phyloP scores from a whole-genome alignment of 192 early-diverging fungal genomes.

The Rhizoclosmatium sp. region DNA sequence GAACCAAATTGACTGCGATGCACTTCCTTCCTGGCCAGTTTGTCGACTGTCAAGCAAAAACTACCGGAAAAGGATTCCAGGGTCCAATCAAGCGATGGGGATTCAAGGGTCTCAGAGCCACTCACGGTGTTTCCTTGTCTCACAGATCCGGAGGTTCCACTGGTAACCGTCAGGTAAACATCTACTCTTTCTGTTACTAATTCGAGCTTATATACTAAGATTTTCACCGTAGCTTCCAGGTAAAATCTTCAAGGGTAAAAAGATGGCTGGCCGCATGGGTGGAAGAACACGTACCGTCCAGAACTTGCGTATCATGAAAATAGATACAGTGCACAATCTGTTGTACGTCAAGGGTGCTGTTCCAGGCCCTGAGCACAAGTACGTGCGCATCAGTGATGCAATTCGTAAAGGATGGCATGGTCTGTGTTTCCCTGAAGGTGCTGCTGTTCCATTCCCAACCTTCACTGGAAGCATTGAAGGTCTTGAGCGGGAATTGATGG shows the following conservation, averaged over 20 bases:
- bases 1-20: constrained; percentile 69
- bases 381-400: constrained; percentile 87
- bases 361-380: constrained; percentile 86
- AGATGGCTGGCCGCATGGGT: constrained; percentile 98
- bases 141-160: constrained; percentile 91
- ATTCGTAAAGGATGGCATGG: constrained; percentile 68
- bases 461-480: constrained; percentile 45
- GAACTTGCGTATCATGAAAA: constrained; percentile 78
- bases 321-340: constrained; percentile 85
- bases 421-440: constrained; percentile 50
- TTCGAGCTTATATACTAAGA: constrained; percentile 7
- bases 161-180: constrained; percentile 74
- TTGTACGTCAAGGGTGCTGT: constrained; percentile 94
- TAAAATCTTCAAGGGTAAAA: constrained; percentile 94
- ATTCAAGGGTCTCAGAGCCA: constrained; percentile 89
- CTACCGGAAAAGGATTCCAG: constrained; percentile 92
- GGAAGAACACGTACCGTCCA: constrained; percentile 81
- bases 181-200: neutral
- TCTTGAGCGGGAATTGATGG: constrained; percentile 50
- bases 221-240: constrained; percentile 69
- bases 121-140: constrained; percentile 91
- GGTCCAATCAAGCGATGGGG: constrained; percentile 98
- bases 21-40: constrained; percentile 97
- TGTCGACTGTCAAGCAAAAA: constrained; percentile 88
- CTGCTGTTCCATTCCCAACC: constrained; percentile 59